Percentiles rank a stretch among this genome's conserved stretches.
Evolutionary conservation across 371 early-diverging fungal genomes (phyloP).

Genomic region (Amoeboaphelidium protococcarum): DNA sequence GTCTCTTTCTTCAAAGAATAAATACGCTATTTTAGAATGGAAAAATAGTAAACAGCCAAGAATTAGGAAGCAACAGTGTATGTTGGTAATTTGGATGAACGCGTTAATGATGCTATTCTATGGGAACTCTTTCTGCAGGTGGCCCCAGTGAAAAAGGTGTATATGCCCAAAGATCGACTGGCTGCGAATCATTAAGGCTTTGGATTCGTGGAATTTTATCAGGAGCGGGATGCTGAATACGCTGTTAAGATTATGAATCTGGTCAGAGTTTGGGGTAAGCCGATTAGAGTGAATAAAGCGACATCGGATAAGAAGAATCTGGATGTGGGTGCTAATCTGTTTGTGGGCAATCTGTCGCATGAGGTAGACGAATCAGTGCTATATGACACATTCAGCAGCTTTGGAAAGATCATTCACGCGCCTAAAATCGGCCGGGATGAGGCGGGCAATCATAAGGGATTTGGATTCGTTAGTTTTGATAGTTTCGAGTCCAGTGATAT

Average conservation of each 20-base stretch:
- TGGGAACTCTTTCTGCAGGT: slow-evolving; percentile 97
- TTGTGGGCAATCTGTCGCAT: slow-evolving; percentile 83
- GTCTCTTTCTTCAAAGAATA: background rate
- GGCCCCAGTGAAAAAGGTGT: slow-evolving; percentile 84
- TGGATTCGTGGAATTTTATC: slow-evolving; percentile 82
- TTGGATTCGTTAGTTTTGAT: slow-evolving; percentile 76
- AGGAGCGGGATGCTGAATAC: slow-evolving; percentile 88
- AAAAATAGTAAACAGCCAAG: too few relatives aligned
- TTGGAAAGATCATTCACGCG: slow-evolving; percentile 63
- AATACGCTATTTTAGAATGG: too few relatives aligned
- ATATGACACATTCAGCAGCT: slow-evolving; percentile 84
- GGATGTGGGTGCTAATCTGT: slow-evolving; percentile 86
- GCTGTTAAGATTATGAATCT: slow-evolving; percentile 44
- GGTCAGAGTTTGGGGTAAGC: slow-evolving; percentile 77
- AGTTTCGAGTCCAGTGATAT: slow-evolving; percentile 85
- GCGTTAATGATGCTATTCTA: slow-evolving; percentile 65
- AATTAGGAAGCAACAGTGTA: slow-evolving; percentile 92
- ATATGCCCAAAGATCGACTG: slow-evolving; percentile 88
- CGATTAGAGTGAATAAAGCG: slow-evolving; percentile 85
- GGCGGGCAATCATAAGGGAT: slow-evolving; percentile 63
- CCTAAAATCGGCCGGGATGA: slow-evolving; percentile 38
- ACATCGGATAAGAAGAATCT: slow-evolving; percentile 62
- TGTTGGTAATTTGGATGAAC: slow-evolving; percentile 87
- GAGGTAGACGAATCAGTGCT: slow-evolving; percentile 79
- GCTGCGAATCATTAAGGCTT: slow-evolving; percentile 82